Conservation (phyloP, 768 basidiomycete species). For the Suillus sp. region DNA sequence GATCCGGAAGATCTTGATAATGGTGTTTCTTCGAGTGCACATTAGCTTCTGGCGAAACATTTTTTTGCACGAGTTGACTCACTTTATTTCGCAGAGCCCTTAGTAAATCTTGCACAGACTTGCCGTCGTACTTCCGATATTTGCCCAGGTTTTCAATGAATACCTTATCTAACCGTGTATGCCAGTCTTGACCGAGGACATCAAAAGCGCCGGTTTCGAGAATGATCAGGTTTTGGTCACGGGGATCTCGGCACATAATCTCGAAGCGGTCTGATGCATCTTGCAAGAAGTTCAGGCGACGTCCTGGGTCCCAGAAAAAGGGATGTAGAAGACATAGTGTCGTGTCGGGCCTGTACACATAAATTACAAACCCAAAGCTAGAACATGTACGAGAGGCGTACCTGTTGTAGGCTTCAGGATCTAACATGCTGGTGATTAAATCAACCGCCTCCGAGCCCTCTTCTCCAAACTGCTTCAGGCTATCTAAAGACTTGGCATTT, state of each 20-base stretch:
- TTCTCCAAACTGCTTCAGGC: conserved; percentile 82
- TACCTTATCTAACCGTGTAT: conserved; percentile 77
- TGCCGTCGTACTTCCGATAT: conserved; percentile 94
- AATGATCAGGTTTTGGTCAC: conserved; percentile 69
- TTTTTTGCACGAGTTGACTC: conserved; percentile 25
- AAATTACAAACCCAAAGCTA: conserved; percentile 11
- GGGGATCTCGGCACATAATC: conserved; percentile 93
- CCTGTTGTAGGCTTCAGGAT: conserved; percentile 75
- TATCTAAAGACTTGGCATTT: conserved; percentile 68
- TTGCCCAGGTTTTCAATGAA: conserved; percentile 96
- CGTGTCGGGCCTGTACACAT: conserved; percentile 74
- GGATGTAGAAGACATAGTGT: conserved; percentile 88
- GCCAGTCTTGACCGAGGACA: conserved; percentile 93
- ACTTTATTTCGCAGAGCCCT: conserved; percentile 96
- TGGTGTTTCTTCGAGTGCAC: conserved; percentile 78
- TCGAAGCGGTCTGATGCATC: conserved; percentile 98
- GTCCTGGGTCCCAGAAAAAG: conserved; percentile 92
- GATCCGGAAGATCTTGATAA: conserved; percentile 94
- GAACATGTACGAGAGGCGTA: conserved; percentile 37
- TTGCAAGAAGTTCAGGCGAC: conserved; percentile 90
- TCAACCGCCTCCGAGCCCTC: conserved; percentile 91
- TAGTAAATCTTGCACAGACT: conserved; percentile 87
- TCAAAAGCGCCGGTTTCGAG: conserved; percentile 70
- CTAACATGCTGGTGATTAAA: conserved; percentile 78
- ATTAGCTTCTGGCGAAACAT: conserved; percentile 15